Evolutionary conservation across 164 flowering plant genomes (phyloP).

Genomic region (Euptelea pleiosperma): DNA sequence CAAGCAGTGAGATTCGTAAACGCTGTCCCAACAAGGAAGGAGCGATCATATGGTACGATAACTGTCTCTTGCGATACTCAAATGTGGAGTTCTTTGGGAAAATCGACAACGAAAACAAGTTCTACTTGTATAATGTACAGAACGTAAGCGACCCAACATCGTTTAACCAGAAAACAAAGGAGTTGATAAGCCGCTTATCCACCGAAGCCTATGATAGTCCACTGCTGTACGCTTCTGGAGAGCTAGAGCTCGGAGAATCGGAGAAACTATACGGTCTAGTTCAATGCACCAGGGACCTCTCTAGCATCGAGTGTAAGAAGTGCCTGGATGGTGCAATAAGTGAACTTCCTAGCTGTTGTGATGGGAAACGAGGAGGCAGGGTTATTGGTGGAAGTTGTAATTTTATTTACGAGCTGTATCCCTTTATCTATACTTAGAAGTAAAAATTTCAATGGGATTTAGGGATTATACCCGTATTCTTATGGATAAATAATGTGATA

Average conservation of each 20-base stretch:
- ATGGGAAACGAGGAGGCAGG: slow-evolving; percentile 26
- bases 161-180: slow-evolving; percentile 21
- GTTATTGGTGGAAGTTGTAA: too few relatives aligned
- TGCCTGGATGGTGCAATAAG: slow-evolving; percentile 15
- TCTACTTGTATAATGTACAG: slow-evolving; percentile 30
- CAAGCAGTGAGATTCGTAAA: slow-evolving; percentile 18
- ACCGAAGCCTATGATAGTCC: slow-evolving; percentile 9
- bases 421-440: too few relatives aligned
- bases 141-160: slow-evolving; percentile 20
- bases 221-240: slow-evolving; percentile 28
- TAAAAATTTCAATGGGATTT: too few relatives aligned
- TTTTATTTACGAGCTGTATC: too few relatives aligned
- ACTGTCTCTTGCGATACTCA: slow-evolving; percentile 39
- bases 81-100: slow-evolving; percentile 28
- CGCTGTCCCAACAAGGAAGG: slow-evolving; percentile 31
- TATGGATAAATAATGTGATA: neutral
- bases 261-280: slow-evolving; percentile 32
- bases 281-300: too few relatives aligned
- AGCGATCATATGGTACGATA: slow-evolving; percentile 34
- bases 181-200: slow-evolving; percentile 21
- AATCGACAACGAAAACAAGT: slow-evolving; percentile 15
- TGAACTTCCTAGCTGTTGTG: slow-evolving; percentile 20
- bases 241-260: slow-evolving; percentile 5
- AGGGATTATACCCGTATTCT: too few relatives aligned
- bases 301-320: slow-evolving; percentile 2